A percentile compares a stretch with the other conserved stretches of the same genome.
phyloP scores from a whole-genome alignment of 2,329 filamentous ascomycete genomes.

The Sphaceloma murrayae region DNA sequence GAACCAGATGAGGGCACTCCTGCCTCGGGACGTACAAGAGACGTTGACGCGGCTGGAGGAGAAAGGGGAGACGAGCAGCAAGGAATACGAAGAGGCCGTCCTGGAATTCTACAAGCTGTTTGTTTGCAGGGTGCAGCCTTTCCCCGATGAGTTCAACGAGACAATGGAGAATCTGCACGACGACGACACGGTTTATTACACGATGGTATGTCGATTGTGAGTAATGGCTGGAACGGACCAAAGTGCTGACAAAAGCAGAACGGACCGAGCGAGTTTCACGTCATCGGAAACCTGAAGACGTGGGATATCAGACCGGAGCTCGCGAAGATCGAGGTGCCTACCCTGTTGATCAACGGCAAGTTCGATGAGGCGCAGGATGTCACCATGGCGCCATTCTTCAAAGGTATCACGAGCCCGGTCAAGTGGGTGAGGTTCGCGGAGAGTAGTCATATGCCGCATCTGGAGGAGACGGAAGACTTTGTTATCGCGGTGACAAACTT shows the following conservation, averaged over 20 bases:
- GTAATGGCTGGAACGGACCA: neutral
- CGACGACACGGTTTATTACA: slow-evolving; percentile 30
- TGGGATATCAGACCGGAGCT: slow-evolving; percentile 31
- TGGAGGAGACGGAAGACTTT: slow-evolving; percentile 34
- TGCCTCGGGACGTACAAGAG: slow-evolving; percentile 27
- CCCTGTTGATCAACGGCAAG: slow-evolving; percentile 36
- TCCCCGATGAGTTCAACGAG: slow-evolving; percentile 24
- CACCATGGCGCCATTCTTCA: slow-evolving; percentile 30
- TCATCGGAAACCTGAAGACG: slow-evolving; percentile 33
- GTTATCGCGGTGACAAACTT: slow-evolving; percentile 30
- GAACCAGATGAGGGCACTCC: slow-evolving; percentile 21
- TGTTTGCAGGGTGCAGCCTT: slow-evolving; percentile 27
- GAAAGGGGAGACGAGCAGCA: slow-evolving; percentile 23
- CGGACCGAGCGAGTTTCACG: slow-evolving; percentile 33
- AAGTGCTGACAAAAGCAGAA: slow-evolving; percentile 27
- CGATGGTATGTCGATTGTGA: slow-evolving; percentile 25
- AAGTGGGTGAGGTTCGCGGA: slow-evolving; percentile 34
- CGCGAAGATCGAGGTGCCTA: slow-evolving; percentile 32
- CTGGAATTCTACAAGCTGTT: slow-evolving; percentile 26
- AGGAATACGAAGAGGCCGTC: slow-evolving; percentile 28
- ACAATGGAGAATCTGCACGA: slow-evolving; percentile 25
- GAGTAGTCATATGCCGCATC: slow-evolving; percentile 29
- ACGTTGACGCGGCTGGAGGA: slow-evolving; percentile 25
- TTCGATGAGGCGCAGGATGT: slow-evolving; percentile 34
- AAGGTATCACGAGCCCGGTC: slow-evolving; percentile 29